Base-by-base conservation (phyloP, 2,329 filamentous ascomycete species). In the Verticillium nubilum region DNA sequence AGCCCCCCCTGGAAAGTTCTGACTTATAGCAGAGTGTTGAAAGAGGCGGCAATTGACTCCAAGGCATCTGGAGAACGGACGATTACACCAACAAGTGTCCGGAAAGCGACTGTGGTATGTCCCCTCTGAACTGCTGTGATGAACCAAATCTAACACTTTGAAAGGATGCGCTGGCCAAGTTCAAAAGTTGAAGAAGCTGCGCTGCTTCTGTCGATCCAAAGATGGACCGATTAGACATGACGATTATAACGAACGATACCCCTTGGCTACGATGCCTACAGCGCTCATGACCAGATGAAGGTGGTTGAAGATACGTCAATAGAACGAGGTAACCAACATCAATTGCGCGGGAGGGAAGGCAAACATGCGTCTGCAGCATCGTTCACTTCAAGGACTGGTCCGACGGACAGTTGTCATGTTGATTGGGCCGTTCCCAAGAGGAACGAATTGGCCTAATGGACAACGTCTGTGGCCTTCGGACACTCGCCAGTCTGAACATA, bases 41-140 rank as follows among this genome's bases (percentile, higher is more conserved):
- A 89, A 65, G 91, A 95, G 75, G 89, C 91, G 0, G 82, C 84
- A 2, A 94, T 94, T 62, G 84, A 87, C 67, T 86, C 89, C 56
- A 92, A 90, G 68, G 85, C 88, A 70, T 80, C 84, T 13, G 89
- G 90, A 25, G 91, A 95, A 70, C 85, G 86, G 66, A 84, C 84
- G 4, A 80, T 96, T 60, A 89, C 88, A n/a, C 87, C 89, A 2
- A 86, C 86, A 68, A 90, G 88, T 62, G 84, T 96, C 55, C 86
- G 86, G 71, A 93, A 89, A 71, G 90, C 90, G 54, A 90, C 90
- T 2, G 85, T 88, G 72, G 89, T 92, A 76, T 60, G 13, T 50
- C n/a, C n/a, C n/a, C n/a, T n/a, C 50, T 37, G 47, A 7, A 42
- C 28, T 3, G 4, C 23, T 26, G 10, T 5, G 4, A 26, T 26